A percentile compares a stretch with the other conserved stretches of the same genome.
Evolutionary conservation across 1,284 basidiomycete genomes (phyloP).

Genomic region (Boletus semigastroideus): DNA sequence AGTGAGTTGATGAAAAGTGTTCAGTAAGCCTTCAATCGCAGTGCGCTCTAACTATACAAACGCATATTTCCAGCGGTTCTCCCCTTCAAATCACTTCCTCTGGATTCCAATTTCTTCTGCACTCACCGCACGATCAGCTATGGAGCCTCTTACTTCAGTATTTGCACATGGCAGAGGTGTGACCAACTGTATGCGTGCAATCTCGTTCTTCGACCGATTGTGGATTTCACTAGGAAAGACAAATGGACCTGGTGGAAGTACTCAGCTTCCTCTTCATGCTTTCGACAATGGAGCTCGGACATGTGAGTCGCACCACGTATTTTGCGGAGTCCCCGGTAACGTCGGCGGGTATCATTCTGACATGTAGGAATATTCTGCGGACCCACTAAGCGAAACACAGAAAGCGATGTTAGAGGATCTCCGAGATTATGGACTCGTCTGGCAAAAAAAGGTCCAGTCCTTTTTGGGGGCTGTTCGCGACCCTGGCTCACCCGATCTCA

Average conservation of each 20-base stretch:
- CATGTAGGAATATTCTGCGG: conserved; percentile 83
- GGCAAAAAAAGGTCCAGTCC: conserved; percentile 65
- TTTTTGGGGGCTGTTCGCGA: background rate
- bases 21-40: conserved; percentile 44
- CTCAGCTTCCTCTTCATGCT: conserved; percentile 95
- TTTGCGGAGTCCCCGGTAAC: background rate
- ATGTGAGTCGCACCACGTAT: conserved; percentile 46
- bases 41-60: background rate
- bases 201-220: conserved; percentile 1
- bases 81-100: conserved; percentile 86
- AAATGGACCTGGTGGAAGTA: conserved; percentile 93
- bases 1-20: conserved; percentile 83
- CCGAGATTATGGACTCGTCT: conserved; percentile 92
- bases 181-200: conserved; percentile 15
- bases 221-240: conserved; percentile 56
- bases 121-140: conserved; percentile 96
- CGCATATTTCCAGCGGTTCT: conserved; percentile 42
- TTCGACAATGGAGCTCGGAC: conserved; percentile 89
- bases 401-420: conserved; percentile 89
- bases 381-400: conserved; percentile 78
- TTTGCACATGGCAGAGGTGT: conserved; percentile 76
- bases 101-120: conserved; percentile 96
- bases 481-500: conserved; percentile 29
- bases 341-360: background rate
- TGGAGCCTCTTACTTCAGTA: conserved; percentile 96